These are phyloP conservation scores for Epichloe bromicola DNA, from an alignment of 2,329 filamentous ascomycete genomes.

Conservation along the genomic window DNA sequence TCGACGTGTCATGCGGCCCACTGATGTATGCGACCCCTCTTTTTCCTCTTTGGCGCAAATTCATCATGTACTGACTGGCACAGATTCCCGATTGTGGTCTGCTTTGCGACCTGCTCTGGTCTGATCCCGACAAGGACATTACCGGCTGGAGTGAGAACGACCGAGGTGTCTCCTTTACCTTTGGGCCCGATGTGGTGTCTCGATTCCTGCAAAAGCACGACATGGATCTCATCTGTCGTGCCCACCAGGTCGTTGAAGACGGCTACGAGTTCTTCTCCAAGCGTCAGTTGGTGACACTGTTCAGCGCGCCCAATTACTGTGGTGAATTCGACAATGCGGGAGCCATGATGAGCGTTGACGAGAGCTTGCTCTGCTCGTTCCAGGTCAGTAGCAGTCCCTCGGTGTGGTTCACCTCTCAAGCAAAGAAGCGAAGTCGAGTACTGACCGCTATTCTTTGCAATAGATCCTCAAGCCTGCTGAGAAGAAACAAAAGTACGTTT, in stretches of 20 bases:
- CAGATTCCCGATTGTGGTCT: slow-evolving; percentile 97
- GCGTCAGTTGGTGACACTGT: slow-evolving; percentile 90
- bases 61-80: slow-evolving; percentile 8
- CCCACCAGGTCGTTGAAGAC: slow-evolving; percentile 97
- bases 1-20: slow-evolving; percentile 94
- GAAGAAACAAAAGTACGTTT: slow-evolving; percentile 99
- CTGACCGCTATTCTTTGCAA: background rate
- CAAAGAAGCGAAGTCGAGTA: background rate
- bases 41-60: slow-evolving; percentile 13
- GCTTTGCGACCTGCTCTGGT: slow-evolving; percentile 95
- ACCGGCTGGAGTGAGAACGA: slow-evolving; percentile 99
- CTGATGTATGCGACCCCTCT: slow-evolving; percentile 60
- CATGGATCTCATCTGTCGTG: slow-evolving; percentile 98
- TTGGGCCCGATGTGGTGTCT: slow-evolving; percentile 92
- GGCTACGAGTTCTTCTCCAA: slow-evolving; percentile 99
- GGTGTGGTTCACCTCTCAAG: background rate
- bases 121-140: slow-evolving; percentile 97
- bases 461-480: slow-evolving; percentile 98
- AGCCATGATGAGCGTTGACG: slow-evolving; percentile 99
- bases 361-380: slow-evolving; percentile 97
- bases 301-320: slow-evolving; percentile 98
- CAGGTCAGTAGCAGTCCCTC: slow-evolving; percentile 49
- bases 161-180: slow-evolving; percentile 95
- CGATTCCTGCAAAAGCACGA: slow-evolving; percentile 98
- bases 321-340: slow-evolving; percentile 99